These are phyloP conservation scores for Hemerocallis citrina DNA, from an alignment of 106 monocot genomes.

Conservation along the genomic window DNA sequence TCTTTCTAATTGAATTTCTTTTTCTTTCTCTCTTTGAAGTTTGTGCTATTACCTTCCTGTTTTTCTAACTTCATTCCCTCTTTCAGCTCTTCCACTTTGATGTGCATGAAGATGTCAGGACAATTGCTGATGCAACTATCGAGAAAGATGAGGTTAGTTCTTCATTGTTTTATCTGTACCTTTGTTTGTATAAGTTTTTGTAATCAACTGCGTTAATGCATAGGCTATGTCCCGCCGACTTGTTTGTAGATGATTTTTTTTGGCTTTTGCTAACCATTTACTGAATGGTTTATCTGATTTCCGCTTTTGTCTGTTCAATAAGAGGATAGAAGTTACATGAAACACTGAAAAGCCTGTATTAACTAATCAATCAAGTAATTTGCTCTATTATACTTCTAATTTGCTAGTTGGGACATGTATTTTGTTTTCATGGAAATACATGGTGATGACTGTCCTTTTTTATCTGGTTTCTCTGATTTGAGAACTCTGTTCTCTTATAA, in stretches of 20 bases:
- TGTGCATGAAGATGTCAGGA: constrained; percentile 98
- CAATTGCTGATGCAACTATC: constrained; percentile 93
- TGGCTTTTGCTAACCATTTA: too few species aligned
- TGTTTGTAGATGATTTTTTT: too few species aligned
- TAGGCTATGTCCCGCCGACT: background rate
- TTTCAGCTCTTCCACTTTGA: constrained; percentile 99
- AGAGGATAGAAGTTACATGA: too few species aligned
- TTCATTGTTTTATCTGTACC: background rate
- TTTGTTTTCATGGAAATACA: too few species aligned
- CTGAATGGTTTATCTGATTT: too few species aligned
- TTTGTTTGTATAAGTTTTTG: background rate
- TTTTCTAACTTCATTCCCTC: constrained; percentile 2
- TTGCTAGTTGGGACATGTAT: too few species aligned
- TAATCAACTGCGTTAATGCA: background rate
- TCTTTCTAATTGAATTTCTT: too few species aligned
- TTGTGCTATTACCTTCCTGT: background rate
- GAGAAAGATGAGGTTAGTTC: constrained; percentile 93
- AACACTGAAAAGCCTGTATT: too few species aligned
- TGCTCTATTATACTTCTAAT: too few species aligned
- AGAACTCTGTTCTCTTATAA: background rate
- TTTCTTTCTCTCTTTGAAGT: background rate
- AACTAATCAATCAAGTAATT: too few species aligned
- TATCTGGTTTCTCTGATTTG: background rate
- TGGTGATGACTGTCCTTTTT: background rate
- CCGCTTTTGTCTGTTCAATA: too few species aligned